Evolutionary conservation across 2,329 filamentous ascomycete species (phyloP), one percentile per base, ranked within the genome.

Genomic region (Fusarium verticillioides): DNA sequence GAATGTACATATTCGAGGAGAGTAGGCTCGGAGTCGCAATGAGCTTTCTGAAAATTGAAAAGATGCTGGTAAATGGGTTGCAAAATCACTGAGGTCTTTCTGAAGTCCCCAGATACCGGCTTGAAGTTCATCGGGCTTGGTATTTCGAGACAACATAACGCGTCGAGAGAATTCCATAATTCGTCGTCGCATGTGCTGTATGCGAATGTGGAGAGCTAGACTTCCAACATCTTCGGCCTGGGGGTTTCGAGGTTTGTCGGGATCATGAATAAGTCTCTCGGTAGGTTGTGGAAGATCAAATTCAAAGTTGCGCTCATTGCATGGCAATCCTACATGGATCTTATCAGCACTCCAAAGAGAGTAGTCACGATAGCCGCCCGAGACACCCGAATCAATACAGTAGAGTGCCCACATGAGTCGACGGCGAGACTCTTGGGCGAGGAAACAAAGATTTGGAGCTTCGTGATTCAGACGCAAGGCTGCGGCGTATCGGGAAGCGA

Each of bases 31-130:
- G 30, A 90, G 81, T 19, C 87, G 84, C 8, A 89, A 81, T 36
- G 89, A 89, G 69, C 83, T 86, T 68, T 89, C 87, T 16, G 87
- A 89, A 78, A 88, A 90, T 52, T 87, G 86, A 72, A 90, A 90
- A 15, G 87, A 89, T 0, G 85, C 81, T 3, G 88, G 88, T 9
- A 90, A 78, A 30, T 87, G 82, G 26, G 85, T 83, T 50, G 87
- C 87, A 67, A 90, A 90, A 18, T 85, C 84, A 19, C 85, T 84
- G 8, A 90, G 84, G 39, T 86, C 85, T 68, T 85, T 85, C 64
- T 87, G 85, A 12, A 86, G 78, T 4, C 81, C 80, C 49, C 87
- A 84, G 18, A 89, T 80, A 19, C 84, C 80, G 7, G 82, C 74
- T 57, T 83, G 82, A 18, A 89, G 79, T 37, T 82, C 80, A 28